A percentile compares a stretch with the other conserved stretches of the same genome.
These are phyloP conservation scores for Pseudomonodictys pantanalensis DNA, from an alignment of 495 filamentous ascomycete species.

Conservation along the genomic window DNA sequence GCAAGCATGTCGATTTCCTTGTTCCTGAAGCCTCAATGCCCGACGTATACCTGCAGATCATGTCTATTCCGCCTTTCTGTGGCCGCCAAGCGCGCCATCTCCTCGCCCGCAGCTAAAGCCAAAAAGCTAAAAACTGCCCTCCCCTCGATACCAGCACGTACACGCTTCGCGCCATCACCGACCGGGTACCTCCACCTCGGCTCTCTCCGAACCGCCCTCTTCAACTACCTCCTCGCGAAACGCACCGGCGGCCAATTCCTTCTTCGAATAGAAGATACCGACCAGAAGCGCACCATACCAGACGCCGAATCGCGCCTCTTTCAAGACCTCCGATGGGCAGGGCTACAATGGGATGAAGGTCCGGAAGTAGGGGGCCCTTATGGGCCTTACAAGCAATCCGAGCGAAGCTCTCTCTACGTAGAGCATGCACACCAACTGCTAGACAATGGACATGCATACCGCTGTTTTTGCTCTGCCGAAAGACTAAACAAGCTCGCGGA, in stretches of 20 bases:
- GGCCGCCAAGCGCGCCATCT: neutral
- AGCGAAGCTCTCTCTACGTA: constrained; percentile 71
- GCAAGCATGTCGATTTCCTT: constrained; percentile 10
- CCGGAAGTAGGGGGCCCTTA: constrained; percentile 74
- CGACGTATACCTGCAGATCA: constrained; percentile 21
- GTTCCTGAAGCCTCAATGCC: constrained; percentile 1
- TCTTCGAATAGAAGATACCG: constrained; percentile 90
- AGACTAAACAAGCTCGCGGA: constrained; percentile 63
- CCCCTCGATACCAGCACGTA: constrained; percentile 69
- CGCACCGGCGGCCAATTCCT: constrained; percentile 90
- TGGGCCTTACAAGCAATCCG: constrained; percentile 81
- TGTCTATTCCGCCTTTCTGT: constrained; percentile 17
- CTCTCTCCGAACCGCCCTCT: constrained; percentile 84
- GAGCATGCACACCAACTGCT: constrained; percentile 70
- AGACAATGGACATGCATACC: constrained; percentile 70
- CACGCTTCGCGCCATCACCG: constrained; percentile 92
- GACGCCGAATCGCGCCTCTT: constrained; percentile 74
- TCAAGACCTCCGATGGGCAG: constrained; percentile 82
- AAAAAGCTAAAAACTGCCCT: constrained; percentile 8
- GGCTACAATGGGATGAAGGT: constrained; percentile 93
- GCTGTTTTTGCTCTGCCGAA: constrained; percentile 84
- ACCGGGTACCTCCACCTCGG: constrained; percentile 93
- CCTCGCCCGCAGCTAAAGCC: neutral
- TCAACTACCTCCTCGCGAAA: constrained; percentile 85
- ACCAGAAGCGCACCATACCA: constrained; percentile 78